Conservation (phyloP, 768 basidiomycete species). For the Mycena sanguinolenta region DNA sequence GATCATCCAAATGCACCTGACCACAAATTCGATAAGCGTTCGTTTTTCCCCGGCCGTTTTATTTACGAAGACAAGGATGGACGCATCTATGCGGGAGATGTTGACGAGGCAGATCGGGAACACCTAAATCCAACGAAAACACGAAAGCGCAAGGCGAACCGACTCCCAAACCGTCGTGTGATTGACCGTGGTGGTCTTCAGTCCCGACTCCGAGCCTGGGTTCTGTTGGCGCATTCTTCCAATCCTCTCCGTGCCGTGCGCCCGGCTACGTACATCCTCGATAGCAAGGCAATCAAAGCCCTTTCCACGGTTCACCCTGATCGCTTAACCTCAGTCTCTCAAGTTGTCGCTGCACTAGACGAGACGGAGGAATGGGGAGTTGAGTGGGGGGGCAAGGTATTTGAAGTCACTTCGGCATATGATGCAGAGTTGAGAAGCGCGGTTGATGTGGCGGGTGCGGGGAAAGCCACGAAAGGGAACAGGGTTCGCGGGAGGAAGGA, state of each 20-base stretch:
- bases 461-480: neutral
- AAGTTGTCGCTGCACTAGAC: neutral
- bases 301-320: constrained; percentile 12
- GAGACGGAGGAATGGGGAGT: constrained; percentile 6
- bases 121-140: constrained; percentile 15
- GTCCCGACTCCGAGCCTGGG: constrained; percentile 35
- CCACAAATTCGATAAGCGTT: neutral
- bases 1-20: neutral
- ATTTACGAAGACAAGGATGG: neutral
- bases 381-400: neutral
- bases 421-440: too few species aligned
- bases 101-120: too few species aligned
- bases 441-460: too few species aligned
- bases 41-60: constrained; percentile 8
- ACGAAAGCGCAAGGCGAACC: constrained; percentile 4
- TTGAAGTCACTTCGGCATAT: neutral
- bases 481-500: too few species aligned
- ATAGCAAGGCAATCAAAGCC: neutral
- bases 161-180: constrained; percentile 26
- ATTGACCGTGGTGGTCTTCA: constrained; percentile 34
- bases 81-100: neutral
- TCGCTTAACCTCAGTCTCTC: neutral
- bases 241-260: constrained; percentile 28
- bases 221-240: constrained; percentile 17
- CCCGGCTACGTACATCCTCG: too few species aligned